Base-by-base conservation (phyloP, 1,284 basidiomycete species). In the Ceratobasidium sp. region DNA sequence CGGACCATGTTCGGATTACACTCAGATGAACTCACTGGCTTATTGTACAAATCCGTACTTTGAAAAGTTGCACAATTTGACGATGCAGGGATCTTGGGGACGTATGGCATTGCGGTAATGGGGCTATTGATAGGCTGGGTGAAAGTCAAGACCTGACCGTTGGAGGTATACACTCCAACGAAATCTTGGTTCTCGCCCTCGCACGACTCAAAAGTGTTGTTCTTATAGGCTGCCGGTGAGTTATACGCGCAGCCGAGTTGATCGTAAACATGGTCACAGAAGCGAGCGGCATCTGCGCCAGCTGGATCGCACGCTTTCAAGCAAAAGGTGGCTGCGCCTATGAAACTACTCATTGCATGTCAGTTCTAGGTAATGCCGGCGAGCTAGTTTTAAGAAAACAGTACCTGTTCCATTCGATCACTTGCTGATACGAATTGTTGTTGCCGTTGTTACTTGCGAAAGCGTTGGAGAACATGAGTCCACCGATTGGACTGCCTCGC, bases 261-360 rank as follows among this genome's bases (percentile, higher is more conserved):
- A 82, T 94, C 92, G 70, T 86, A 90, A 73, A 89, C 87, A 84
- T 92, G 89, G 80, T 91, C 85, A 86, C 92, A 94, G 81, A 85
- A 88, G 56, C 86, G 82, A 84, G 85, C 85, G 13, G 87, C 88
- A 78, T 90, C 86, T n/a, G 86, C 82, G 42, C 86, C 85, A 26
- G 85, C 82, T 0, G 91, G 91, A 80, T 93, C 91, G 83, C 93
- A 94, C n/a, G 86, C 82, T 84, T 90, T 90, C 80, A 89, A 81
- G 84, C 89, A 90, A 84, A 89, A 87, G 0, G 79, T 40, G 80
- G 84, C 83, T n/a, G 86, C 87, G 59, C 92, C 92, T 84, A 93
- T 89, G 85, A 93, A 93, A 82, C 90, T 90, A n/a, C n/a, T n/a
- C n/a, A n/a, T n/a, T n/a, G n/a, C n/a, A n/a, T n/a, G n/a, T n/a